Evolutionary conservation across 148 eudicot species (phyloP).

Genomic region (Hydrangea macrophylla): DNA sequence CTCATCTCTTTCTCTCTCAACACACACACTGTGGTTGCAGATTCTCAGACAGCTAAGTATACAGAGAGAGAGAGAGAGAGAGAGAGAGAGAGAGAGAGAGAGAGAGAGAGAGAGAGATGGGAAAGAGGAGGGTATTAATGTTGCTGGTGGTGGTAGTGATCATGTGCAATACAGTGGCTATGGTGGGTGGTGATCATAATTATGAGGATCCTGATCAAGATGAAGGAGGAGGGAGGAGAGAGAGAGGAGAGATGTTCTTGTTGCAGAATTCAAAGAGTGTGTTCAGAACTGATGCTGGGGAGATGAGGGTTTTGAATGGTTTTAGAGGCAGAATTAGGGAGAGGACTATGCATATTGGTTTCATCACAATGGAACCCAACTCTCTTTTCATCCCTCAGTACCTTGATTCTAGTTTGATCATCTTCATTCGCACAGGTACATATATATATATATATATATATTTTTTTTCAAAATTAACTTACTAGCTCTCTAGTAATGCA

Average conservation of each 20-base stretch:
- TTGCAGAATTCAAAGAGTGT: slow-evolving; percentile 47
- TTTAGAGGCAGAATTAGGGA: slow-evolving; percentile 26
- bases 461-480: no score
- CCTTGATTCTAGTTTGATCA: slow-evolving; percentile 53
- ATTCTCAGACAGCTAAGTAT: no score
- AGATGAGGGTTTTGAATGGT: slow-evolving; percentile 62
- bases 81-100: slow-evolving; percentile 1
- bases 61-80: no score
- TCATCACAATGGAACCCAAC: slow-evolving; percentile 81
- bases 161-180: slow-evolving; percentile 25
- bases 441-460: neutral
- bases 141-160: slow-evolving; percentile 26
- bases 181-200: slow-evolving; percentile 16
- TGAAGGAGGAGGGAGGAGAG: slow-evolving; percentile 12
- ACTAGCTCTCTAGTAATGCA: no score
- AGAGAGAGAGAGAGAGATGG: slow-evolving; percentile 8
- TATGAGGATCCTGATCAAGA: slow-evolving; percentile 7
- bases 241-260: slow-evolving; percentile 38
- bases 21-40: no score
- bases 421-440: slow-evolving; percentile 65
- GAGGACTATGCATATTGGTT: slow-evolving; percentile 63
- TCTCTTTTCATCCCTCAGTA: slow-evolving; percentile 74
- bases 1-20: no score
- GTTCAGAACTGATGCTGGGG: slow-evolving; percentile 68
- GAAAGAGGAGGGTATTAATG: slow-evolving; percentile 22